Percentiles rank a stretch among this genome's conserved stretches.
Conservation (phyloP, 352 stramenopile genomes). For the Phytophthora cajani region DNA sequence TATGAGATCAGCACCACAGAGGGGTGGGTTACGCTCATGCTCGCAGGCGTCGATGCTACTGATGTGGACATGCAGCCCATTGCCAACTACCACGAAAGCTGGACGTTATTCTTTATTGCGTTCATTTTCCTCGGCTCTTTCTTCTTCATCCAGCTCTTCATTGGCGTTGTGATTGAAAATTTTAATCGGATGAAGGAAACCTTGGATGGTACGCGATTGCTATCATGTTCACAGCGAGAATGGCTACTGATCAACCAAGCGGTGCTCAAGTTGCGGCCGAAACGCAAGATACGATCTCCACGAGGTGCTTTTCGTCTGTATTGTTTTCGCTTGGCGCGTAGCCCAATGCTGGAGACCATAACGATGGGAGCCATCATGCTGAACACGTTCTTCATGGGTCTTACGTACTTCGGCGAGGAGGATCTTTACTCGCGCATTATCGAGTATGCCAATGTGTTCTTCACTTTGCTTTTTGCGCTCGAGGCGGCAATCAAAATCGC, state of each 20-base stretch:
- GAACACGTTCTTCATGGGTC: constrained; percentile 87
- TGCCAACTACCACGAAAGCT: constrained; percentile 66
- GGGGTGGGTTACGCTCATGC: constrained; percentile 89
- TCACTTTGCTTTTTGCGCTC: constrained; percentile 81
- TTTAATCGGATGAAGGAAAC: constrained; percentile 86
- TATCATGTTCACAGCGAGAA: constrained; percentile 78
- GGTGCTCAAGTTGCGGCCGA: constrained; percentile 47
- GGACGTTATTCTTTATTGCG: constrained; percentile 87
- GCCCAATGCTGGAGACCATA: constrained; percentile 68
- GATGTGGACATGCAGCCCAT: constrained; percentile 91
- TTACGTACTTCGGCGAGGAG: constrained; percentile 85
- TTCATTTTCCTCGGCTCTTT: constrained; percentile 91
- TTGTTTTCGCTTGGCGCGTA: constrained; percentile 51
- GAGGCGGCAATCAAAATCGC: constrained; percentile 86
- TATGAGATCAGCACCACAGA: constrained; percentile 93
- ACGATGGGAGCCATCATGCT: constrained; percentile 87
- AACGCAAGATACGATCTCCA: constrained; percentile 55
- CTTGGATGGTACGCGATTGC: constrained; percentile 62
- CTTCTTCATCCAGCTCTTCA: constrained; percentile 93
- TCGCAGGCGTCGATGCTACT: constrained; percentile 82
- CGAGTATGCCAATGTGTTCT: constrained; percentile 79
- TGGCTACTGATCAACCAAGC: constrained; percentile 74
- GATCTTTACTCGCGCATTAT: constrained; percentile 61
- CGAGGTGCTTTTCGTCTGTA: constrained; percentile 41
- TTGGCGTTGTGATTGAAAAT: constrained; percentile 92